Conservation (phyloP, 768 basidiomycete genomes). For the Tylopilus vinaceipallidus region DNA sequence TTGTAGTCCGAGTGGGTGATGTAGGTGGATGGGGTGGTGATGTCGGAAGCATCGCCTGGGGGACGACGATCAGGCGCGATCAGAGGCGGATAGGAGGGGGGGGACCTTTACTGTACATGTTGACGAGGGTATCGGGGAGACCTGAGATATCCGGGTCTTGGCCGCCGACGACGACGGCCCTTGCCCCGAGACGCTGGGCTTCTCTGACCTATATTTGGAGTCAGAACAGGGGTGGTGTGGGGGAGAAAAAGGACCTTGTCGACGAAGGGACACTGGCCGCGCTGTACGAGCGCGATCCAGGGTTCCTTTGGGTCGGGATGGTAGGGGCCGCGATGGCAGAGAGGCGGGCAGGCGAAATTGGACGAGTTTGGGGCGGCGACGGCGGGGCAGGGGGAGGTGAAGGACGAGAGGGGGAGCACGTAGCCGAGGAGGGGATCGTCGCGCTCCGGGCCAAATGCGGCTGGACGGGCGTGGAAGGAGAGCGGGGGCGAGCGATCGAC, state of each 20-base stretch:
- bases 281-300: conserved; percentile 90
- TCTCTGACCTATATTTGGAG: conserved; percentile 41
- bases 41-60: conserved; percentile 80
- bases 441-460: conserved; percentile 76
- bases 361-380: neutral
- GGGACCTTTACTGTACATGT: conserved; percentile 90
- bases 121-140: conserved; percentile 73
- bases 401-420: conserved; percentile 67
- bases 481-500: conserved; percentile 73
- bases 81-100: conserved; percentile 35
- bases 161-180: conserved; percentile 91
- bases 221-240: neutral
- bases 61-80: conserved; percentile 1
- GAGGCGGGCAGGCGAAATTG: conserved; percentile 66
- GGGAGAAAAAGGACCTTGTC: conserved; percentile 64
- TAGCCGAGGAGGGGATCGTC: conserved; percentile 67
- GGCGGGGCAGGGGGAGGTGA: conserved; percentile 50
- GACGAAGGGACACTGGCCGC: conserved; percentile 88
- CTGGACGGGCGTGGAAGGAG: conserved; percentile 67
- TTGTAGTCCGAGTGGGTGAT: conserved; percentile 83
- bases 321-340: conserved; percentile 56
- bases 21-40: conserved; percentile 82
- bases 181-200: conserved; percentile 71
- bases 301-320: conserved; percentile 61
- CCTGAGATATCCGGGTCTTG: conserved; percentile 62